Evolutionary conservation across 352 stramenopile genomes (phyloP).

Genomic region (Globisporangium sylvaticum): DNA sequence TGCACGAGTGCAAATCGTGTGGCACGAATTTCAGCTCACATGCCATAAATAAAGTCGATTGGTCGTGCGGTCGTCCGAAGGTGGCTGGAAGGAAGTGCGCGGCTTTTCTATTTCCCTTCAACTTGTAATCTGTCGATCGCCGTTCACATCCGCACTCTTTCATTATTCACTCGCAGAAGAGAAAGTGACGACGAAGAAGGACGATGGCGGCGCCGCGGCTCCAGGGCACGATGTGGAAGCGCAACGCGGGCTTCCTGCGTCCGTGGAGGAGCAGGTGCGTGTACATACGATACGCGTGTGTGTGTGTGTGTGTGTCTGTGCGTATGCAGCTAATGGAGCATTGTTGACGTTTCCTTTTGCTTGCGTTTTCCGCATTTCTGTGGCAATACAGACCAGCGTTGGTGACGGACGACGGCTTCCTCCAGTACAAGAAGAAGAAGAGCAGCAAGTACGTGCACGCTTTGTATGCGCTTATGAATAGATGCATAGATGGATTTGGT

Average conservation of each 20-base stretch:
- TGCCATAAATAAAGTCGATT: too few relatives aligned
- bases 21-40: not conserved
- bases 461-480: not conserved
- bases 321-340: not conserved
- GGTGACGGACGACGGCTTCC: slow-evolving; percentile 59
- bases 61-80: slow-evolving; percentile 9
- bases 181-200: not conserved
- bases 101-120: slow-evolving; percentile 1
- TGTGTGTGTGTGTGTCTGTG: not conserved
- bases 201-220: slow-evolving; percentile 22
- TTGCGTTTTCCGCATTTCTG: not conserved
- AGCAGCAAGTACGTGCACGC: slow-evolving; percentile 23
- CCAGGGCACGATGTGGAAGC: slow-evolving; percentile 57
- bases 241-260: slow-evolving; percentile 62
- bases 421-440: slow-evolving; percentile 68
- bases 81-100: not conserved
- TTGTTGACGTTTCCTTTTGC: not conserved
- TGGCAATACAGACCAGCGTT: slow-evolving; percentile 30
- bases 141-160: not conserved
- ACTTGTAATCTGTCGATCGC: not conserved
- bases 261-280: slow-evolving; percentile 46
- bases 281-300: not conserved
- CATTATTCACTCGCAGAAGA: not conserved
- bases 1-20: not conserved
- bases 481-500: not conserved